A percentile compares a stretch with the other conserved stretches of the same genome.
Conservation (phyloP, 441 rosid genomes). For the Erodium trifolium region DNA sequence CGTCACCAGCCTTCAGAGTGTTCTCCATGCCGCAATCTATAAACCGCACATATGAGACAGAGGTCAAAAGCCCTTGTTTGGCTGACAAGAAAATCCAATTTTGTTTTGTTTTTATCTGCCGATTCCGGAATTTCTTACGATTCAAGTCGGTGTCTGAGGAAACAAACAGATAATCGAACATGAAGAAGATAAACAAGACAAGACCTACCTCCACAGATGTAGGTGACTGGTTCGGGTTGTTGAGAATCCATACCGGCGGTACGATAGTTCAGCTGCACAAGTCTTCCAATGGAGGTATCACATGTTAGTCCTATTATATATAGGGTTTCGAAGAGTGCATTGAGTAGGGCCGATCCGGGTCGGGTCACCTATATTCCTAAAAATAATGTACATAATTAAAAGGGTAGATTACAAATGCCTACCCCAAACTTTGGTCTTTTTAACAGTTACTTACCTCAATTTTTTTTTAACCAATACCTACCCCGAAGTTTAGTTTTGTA, state of each 20-base stretch:
- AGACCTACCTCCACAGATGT: constrained; percentile 59
- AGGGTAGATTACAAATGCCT: too few species aligned
- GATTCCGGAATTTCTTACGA: too few species aligned
- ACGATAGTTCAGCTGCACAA: background rate
- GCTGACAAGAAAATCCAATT: background rate
- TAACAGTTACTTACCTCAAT: too few species aligned
- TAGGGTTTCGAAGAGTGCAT: background rate
- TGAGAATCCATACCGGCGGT: constrained; percentile 44
- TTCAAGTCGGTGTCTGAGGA: background rate
- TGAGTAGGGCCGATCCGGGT: too few species aligned
- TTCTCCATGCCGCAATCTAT: constrained; percentile 82
- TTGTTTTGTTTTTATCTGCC: too few species aligned
- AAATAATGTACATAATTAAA: too few species aligned
- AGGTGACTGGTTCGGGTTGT: constrained; percentile 62
- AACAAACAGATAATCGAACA: background rate
- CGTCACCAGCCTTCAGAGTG: constrained; percentile 78
- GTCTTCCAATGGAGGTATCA: background rate
- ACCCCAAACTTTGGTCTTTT: too few species aligned
- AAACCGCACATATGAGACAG: background rate
- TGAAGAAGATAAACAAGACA: background rate
- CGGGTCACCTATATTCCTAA: too few species aligned
- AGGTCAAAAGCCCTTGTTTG: too few species aligned
- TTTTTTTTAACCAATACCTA: too few species aligned
- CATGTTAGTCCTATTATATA: too few species aligned
- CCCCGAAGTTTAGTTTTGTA: too few species aligned